Conservation (phyloP, 1,284 basidiomycete species). For the Salmacisia buchloeana region DNA sequence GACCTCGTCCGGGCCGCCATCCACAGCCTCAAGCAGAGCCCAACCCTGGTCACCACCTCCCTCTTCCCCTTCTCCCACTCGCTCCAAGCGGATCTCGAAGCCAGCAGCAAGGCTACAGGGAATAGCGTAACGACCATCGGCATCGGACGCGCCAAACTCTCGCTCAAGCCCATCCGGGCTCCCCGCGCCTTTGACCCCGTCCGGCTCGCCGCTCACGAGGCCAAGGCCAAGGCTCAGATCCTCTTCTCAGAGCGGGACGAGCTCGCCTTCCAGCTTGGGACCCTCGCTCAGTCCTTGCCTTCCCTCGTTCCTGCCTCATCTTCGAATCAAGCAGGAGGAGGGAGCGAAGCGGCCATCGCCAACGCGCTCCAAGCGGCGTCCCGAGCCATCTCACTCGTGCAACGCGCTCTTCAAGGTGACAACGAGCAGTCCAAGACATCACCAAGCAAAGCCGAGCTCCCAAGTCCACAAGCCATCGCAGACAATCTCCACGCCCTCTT, state of each 20-base stretch:
- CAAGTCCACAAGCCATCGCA: too few relatives aligned
- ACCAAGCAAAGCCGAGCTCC: too few relatives aligned
- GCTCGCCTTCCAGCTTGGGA: constrained; percentile 25
- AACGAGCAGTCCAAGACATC: not conserved
- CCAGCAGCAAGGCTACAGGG: constrained; percentile 9
- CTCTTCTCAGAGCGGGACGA: not conserved
- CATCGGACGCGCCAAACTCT: constrained; percentile 2
- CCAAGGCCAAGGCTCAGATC: constrained; percentile 6
- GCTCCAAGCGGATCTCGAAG: not conserved
- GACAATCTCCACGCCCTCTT: not conserved
- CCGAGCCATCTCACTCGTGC: not conserved
- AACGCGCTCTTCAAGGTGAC: not conserved
- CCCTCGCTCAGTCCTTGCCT: constrained; percentile 35
- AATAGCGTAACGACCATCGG: not conserved
- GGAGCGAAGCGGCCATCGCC: not conserved
- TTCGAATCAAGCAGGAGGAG: not conserved
- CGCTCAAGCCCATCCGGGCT: not conserved
- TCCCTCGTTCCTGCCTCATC: constrained; percentile 22
- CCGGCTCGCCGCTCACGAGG: constrained; percentile 2
- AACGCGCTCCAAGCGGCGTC: not conserved
- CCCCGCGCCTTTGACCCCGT: not conserved
- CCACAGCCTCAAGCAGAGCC: constrained; percentile 4
- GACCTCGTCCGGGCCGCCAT: not conserved
- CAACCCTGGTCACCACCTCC: constrained; percentile 5
- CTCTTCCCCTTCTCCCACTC: constrained; percentile 13